Evolutionary conservation across 2,329 filamentous ascomycete species (phyloP), one percentile per base, ranked within the genome.

Genomic region (Ascochyta clinopodiicola): DNA sequence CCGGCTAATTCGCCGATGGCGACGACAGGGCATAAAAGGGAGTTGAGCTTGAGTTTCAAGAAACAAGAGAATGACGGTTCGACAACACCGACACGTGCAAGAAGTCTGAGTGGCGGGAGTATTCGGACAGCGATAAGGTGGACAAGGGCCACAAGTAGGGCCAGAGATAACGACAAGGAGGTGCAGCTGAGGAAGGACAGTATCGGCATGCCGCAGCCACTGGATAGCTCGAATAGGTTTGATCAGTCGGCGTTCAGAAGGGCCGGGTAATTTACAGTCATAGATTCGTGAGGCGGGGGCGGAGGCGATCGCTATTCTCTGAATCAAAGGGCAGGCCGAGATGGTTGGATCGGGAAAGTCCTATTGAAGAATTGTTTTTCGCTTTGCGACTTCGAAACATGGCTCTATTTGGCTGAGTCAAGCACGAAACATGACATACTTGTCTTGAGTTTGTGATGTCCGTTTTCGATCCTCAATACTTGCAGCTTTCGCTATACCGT

Each of bases 41-140:
- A 59, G 19, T 46, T 51, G 31, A 59, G 56, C 27, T 15, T 63
- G 6, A 58, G 57, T 1, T 46, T 47, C 3, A 46, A 45, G 15
- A 55, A 53, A 17, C 46, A 45, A 10, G 56, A 61, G 25, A 49
- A 50, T 13, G 40, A 51, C 6, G 15, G 42, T 9, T 49, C 58
- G n/a, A 46, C 35, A 6, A 62, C 57, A 6, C 57, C 60, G 6
- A 57, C 54, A 8, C 69, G 67, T 43, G 61, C 61, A 12, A 56
- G 69, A n/a, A 72, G 47, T 34, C 29, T 60, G 13, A 72, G 70
- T 46, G 63, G 54, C 6, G 61, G 62, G 17, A 68, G 67, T 25
- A 63, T 71, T 15, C 60, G 61, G 12, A 63, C 50, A 6, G 64
- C 66, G 0, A 67, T 70, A 6, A 49, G 65, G 22, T 45, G 68